phyloP scores from a whole-genome alignment of 2,329 filamentous ascomycete genomes.

The Nannizziopsis arthrosporioides region DNA sequence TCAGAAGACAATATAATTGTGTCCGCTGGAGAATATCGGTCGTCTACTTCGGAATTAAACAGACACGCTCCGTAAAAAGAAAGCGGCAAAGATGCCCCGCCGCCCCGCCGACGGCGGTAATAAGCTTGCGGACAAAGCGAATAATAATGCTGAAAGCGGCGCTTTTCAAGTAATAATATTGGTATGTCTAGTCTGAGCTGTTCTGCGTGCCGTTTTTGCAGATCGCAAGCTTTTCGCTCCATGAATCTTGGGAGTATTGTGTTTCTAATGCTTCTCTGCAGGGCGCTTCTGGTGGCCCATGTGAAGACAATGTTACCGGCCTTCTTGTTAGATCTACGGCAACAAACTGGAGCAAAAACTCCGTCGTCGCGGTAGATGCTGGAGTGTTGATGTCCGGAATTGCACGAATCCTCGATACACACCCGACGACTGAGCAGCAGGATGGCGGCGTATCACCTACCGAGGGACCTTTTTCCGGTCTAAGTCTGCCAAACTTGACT shows the following conservation, averaged over 20 bases:
- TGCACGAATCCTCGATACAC: conserved; percentile 56
- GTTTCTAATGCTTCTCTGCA: conserved; percentile 31
- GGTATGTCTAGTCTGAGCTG: conserved; percentile 42
- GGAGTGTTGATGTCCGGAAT: conserved; percentile 83
- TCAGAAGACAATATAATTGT: no score
- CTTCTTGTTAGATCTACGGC: conserved; percentile 74
- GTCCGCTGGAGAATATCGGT: no score
- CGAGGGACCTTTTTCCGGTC: conserved; percentile 67
- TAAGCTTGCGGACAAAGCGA: conserved; percentile 1
- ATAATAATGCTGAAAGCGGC: conserved; percentile 18
- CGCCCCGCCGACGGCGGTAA: conserved; percentile 6
- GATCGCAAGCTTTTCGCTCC: no score
- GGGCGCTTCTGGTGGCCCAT: conserved; percentile 82
- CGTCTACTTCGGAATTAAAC: no score
- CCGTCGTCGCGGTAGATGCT: conserved; percentile 82
- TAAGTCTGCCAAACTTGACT: conserved; percentile 56
- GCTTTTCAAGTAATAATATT: conserved; percentile 63
- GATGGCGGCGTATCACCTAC: conserved; percentile 22
- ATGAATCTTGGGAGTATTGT: conserved; percentile 9
- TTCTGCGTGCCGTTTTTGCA: not conserved
- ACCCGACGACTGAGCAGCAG: conserved; percentile 7
- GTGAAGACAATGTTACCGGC: conserved; percentile 80
- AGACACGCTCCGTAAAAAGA: no score
- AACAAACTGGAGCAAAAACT: conserved; percentile 68
- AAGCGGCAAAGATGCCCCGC: conserved; percentile 7